Base-by-base conservation (phyloP, 352 stramenopile genomes). In the Phytophthora podocarpi region DNA sequence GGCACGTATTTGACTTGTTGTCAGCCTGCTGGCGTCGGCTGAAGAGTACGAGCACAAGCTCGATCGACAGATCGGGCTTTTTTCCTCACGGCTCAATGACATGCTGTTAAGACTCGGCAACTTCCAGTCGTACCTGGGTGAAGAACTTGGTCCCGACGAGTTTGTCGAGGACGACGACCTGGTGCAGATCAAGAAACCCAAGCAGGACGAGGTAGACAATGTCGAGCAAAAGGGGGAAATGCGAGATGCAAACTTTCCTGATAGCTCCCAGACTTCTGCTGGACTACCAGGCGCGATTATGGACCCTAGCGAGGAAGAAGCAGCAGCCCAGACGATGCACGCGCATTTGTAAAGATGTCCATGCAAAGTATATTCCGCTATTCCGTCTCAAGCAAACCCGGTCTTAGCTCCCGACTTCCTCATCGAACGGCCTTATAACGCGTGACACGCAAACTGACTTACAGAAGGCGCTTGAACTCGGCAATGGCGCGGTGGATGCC, bases 401-500 rank as follows among this genome's bases (percentile, higher is more conserved):
- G 26, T 46, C 39, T 32, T 30, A 55, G 34, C 43, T 47, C 18
- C 30, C 24, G 24, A 24, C 41, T 21, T 45, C 45, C 24, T 57
- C 34, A 36, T 45, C 20, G 18, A 54, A 54, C 40, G 42, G 47
- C 30, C n/a, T n/a, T n/a, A 53, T 48, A 41, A 53, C 47, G 40
- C 40, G 21, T 32, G 28, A 48, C 20, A 52, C 39, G 28, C 20
- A 45, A 53, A 47, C 10, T 34, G 40, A 40, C 36, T 74, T 80
- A 92, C 34, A 94, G 51, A 18, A 94, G 78, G 31, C 83, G 82
- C 73, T 89, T 77, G 68, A 95, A 95, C 18, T 83, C 85, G 1
- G 57, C 71, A 47, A 95, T 94, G 28, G 87, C 87, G 36, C 57
- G 85, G 59, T 87, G 67, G 45, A 95, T 93, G 30, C 81, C 80